Conservation (phyloP, 2,329 filamentous ascomycete species). For the Alternaria solani region DNA sequence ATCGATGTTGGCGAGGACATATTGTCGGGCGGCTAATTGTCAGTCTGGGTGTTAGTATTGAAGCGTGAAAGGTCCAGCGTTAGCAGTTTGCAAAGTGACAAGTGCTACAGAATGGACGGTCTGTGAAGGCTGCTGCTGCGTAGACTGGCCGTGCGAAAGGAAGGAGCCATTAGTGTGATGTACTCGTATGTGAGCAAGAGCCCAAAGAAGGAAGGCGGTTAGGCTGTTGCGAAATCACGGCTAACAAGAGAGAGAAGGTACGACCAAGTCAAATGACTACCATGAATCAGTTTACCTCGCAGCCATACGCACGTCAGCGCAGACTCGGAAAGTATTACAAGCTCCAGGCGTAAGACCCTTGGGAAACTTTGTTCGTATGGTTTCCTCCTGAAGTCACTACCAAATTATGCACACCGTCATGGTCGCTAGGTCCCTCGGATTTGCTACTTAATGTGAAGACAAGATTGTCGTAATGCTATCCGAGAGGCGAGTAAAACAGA, state of each 20-base stretch:
- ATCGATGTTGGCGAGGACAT: slow-evolving; percentile 12
- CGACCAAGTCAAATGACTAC: neutral
- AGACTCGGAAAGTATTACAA: neutral
- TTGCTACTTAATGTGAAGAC: neutral
- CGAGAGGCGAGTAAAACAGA: neutral
- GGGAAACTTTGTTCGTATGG: neutral
- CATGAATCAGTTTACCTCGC: neutral
- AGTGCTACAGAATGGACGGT: neutral
- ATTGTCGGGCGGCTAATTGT: neutral
- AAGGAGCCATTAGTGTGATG: neutral
- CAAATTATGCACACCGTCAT: neutral
- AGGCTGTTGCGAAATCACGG: neutral
- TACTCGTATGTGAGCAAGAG: neutral
- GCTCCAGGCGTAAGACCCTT: neutral
- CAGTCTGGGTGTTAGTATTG: neutral
- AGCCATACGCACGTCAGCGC: neutral
- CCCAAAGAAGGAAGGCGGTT: neutral
- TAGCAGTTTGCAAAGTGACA: neutral
- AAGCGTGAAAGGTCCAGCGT: neutral
- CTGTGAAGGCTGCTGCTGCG: neutral
- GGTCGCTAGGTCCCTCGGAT: neutral
- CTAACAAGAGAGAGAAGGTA: slow-evolving; percentile 3
- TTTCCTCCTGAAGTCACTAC: neutral
- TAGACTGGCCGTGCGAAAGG: neutral
- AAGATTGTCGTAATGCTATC: neutral